These are phyloP conservation scores for Cyberlindnera lachancei DNA, from an alignment of 805 yeast genomes.

Conservation along the genomic window DNA sequence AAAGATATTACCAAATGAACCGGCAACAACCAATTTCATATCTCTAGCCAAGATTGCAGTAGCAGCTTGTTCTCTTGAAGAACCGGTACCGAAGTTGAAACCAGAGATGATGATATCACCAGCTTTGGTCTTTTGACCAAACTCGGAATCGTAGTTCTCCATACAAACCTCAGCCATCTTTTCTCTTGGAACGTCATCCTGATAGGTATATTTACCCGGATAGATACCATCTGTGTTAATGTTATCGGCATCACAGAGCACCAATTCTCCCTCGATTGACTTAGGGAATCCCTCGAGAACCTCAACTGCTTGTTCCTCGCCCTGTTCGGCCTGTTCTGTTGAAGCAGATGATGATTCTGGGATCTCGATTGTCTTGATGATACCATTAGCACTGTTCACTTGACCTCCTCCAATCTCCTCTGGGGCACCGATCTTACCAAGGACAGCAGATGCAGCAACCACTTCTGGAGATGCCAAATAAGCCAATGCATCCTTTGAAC, in stretches of 20 bases:
- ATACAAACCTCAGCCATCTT: conserved; percentile 99
- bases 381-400: conserved; percentile 41
- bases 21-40: conserved; percentile 87
- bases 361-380: conserved; percentile 31
- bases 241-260: conserved; percentile 93
- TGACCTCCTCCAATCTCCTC: conserved; percentile 69
- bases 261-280: conserved; percentile 81
- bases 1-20: conserved; percentile 96
- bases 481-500: conserved; percentile 92
- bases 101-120: conserved; percentile 92
- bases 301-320: conserved; percentile 46
- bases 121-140: conserved; percentile 69
- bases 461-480: conserved; percentile 96
- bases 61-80: conserved; percentile 98
- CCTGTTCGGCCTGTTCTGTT: background rate
- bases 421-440: conserved; percentile 90
- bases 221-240: conserved; percentile 98
- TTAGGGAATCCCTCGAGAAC: conserved; percentile 89
- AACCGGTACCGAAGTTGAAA: conserved; percentile 96
- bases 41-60: conserved; percentile 95
- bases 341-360: conserved; percentile 22
- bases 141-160: conserved; percentile 96
- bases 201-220: conserved; percentile 98
- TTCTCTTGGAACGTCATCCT: conserved; percentile 90
- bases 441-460: conserved; percentile 96